Base-by-base conservation (phyloP, 2,329 filamentous ascomycete species). In the Dryadomyces quercivorus region DNA sequence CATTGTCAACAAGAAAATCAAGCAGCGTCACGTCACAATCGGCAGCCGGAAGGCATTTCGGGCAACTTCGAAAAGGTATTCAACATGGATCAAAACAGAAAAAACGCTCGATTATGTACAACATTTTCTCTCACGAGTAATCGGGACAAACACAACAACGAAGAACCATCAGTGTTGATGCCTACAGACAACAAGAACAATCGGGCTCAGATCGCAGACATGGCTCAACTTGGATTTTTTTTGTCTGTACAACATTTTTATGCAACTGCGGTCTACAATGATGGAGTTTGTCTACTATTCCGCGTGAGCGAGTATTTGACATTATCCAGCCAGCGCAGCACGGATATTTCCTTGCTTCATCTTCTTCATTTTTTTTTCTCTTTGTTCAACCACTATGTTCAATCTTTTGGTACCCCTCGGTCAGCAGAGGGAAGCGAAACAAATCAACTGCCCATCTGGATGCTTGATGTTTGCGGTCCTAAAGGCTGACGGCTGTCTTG, bases 401-500 rank as follows among this genome's bases (percentile, higher is more conserved):
- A 16, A 50, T 61, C 58, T 40, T 61, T 57, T 60, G 63, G 54
- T 59, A 60, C 57, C 56, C 49, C 49, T 58, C 46, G 55, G 40
- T 18, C 45, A 54, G 47, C 55, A 59, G 58, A 55, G 46, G 45
- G 51, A 50, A 50, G 15, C 5, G 60, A 58, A 56, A 60, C 59
- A 57, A 63, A 63, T 8, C 8, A 61, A 63, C 61, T 64, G 60
- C 56, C 63, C 56, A 55, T 52, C 63, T 65, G 65, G 69, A 55
- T 34, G 50, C 34, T 42, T 59, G 66, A 67, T 69, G 69, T 65
- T 63, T 64, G 62, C 63, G 64, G 61, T 63, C 61, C 67, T 65
- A 62, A 60, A 71, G 71, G 69, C 70, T 69, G 68, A 59, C 61
- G 63, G 62, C 65, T 68, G 67, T 66, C 68, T 56, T 22, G 55